Evolutionary conservation across 345 rosid species (phyloP), one percentile per base, ranked within the genome.

Genomic region (Brassica cretica): DNA sequence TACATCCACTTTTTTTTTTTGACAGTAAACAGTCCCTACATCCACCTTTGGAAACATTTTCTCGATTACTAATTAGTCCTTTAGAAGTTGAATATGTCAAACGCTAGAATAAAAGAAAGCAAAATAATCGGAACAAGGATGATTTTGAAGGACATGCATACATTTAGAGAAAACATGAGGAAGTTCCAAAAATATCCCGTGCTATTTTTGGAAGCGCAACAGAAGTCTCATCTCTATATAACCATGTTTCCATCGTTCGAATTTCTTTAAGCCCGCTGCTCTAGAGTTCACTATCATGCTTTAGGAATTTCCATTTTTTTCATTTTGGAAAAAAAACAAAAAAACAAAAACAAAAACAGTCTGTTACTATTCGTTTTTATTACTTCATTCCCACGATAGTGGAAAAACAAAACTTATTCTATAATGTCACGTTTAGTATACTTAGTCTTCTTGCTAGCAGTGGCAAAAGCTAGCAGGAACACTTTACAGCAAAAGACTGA

Each of bases 371-470:
- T 24, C 7, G 0, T 7, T n/a, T 25, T 25, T 55, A 1, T 59
- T 59, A 21, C 32, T 59, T 25, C 27, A 25, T 27, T 51, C 35
- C 33, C 25, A 41, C 9, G 7, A 9, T 49, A 11, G 11, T 8
- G 44, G 69, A 27, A 53, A 49, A 35, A 56, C 27, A 21, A 49
- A 58, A 14, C 2, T 14, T 5, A 11, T 6, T 59, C n/a, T 58
- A 1, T n/a, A 62, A 72, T 72, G 76, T 61, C 68, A 41, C 25
- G 25, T 72, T 41, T 72, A 21, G 59, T 41, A 46, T 41, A 27
- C 37, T 15, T 61, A 8, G 29, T 41, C 27, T 72, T 61, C 27
- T 61, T 72, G 67, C 68, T 72, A 61, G 59, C 66, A 62, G 41
- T 72, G 10, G 76, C 60, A 15, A 21, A 59, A 60, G 56, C 58